phyloP scores from a whole-genome alignment of 345 rosid genomes.

The rapeseed (Brassica napus) region DNA sequence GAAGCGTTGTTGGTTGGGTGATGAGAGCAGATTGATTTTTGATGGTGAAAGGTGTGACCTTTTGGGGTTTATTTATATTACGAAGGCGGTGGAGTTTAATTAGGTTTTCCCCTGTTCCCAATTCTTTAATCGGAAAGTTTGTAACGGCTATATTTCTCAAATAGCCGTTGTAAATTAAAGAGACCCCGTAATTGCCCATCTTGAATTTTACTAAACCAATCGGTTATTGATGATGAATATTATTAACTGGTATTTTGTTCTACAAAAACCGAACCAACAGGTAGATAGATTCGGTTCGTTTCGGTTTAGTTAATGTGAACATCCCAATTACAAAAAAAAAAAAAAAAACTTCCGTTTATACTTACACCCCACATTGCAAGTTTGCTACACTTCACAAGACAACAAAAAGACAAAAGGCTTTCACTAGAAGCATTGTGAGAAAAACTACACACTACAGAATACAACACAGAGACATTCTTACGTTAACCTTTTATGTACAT shows the following conservation, averaged over 20 bases:
- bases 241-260: neutral
- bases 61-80: conserved; percentile 7
- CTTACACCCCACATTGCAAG: neutral
- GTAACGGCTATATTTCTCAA: conserved; percentile 30
- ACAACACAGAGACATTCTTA: neutral
- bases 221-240: neutral
- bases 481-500: conserved; percentile 1
- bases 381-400: neutral
- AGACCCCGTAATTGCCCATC: too few relatives aligned
- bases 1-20: conserved; percentile 11
- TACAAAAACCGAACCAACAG: neutral
- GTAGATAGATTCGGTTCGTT: neutral
- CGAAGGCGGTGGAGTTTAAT: neutral
- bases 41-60: neutral
- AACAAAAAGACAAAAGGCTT: conserved; percentile 10
- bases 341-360: neutral
- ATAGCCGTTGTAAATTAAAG: conserved; percentile 14
- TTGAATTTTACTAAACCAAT: neutral
- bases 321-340: neutral
- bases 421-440: neutral
- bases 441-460: neutral
- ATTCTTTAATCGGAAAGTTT: conserved; percentile 6
- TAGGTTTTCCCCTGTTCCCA: conserved; percentile 14
- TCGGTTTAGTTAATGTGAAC: neutral
- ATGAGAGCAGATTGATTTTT: conserved; percentile 10